phyloP scores from a whole-genome alignment of 495 filamentous ascomycete species.

The Hyaloscypha hepaticicola region DNA sequence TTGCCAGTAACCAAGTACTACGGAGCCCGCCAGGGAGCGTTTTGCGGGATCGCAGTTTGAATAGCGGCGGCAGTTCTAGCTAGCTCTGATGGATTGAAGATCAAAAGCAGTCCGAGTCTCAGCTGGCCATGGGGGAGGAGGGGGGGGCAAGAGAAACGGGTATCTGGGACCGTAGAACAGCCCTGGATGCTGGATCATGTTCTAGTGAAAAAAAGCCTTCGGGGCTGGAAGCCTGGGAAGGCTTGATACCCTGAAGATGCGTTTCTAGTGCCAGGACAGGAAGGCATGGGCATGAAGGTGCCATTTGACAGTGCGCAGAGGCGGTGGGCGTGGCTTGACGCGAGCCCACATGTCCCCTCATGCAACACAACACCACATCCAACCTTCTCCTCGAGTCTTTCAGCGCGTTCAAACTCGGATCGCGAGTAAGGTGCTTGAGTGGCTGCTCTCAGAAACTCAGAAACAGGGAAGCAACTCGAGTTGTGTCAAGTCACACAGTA shows the following conservation, averaged over 20 bases:
- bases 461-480: slow-evolving; percentile 6
- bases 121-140: neutral
- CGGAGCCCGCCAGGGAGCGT: neutral
- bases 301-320: slow-evolving; percentile 5
- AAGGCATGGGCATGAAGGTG: neutral
- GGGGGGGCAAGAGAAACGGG: slow-evolving; percentile 6
- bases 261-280: slow-evolving; percentile 19
- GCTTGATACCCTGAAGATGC: slow-evolving; percentile 22
- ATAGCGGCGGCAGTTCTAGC: neutral
- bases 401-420: neutral
- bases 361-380: neutral
- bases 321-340: slow-evolving; percentile 21
- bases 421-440: slow-evolving; percentile 5
- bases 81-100: neutral
- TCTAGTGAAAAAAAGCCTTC: slow-evolving; percentile 13
- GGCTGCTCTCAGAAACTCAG: neutral
- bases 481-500: slow-evolving; percentile 6
- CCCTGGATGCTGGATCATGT: slow-evolving; percentile 15
- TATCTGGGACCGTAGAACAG: slow-evolving; percentile 22
- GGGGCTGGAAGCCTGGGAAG: neutral
- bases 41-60: neutral
- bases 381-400: neutral
- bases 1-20: neutral
- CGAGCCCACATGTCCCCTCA: slow-evolving; percentile 10
- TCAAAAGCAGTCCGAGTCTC: neutral